Base-by-base conservation (phyloP, 306 rosid species). In the Dalbergia cochinchinensis region DNA sequence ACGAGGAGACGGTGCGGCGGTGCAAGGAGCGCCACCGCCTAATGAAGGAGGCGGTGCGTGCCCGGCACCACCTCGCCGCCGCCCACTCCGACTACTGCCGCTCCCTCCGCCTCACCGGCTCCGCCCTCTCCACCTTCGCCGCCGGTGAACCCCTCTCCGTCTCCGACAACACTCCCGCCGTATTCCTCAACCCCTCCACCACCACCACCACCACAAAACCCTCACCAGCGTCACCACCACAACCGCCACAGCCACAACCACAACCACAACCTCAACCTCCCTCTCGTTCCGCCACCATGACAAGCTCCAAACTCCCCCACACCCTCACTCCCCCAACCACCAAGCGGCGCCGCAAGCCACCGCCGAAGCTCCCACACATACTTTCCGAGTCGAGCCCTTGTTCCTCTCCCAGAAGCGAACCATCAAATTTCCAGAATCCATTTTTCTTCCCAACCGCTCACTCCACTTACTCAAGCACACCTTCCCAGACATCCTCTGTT, bases 61-160 rank as follows among this genome's bases (percentile, higher is more conserved):
- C 99, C 0, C 98, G 99, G 76, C 91, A 93, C 83, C 97, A 93
- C 83, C 85, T 95, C 16, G 97, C 99, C 3, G 91, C 99, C 8
- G 97, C 99, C 5, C 99, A 95, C 65, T 88, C 97, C 34, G 98
- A 95, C 79, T 95, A 95, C 83, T 86, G 92, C 79, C 87, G 89
- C 66, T 95, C 89, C 33, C 97, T 95, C 87, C 96, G 96, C 50
- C 86, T 74, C 57, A 95, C 96, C 11, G 98, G 97, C 82, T 76
- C 92, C 12, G 94, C 97, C 22, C 93, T 95, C 39, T 78, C 45
- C 50, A 72, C 89, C 13, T 95, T 95, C 69, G 90, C 98, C 33
- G 33, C 87, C 39, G 96, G 89, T 4, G 98, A 95, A 39, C 94
- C 90, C 10, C 89, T 95, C 66, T 71, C 94, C 50, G 88, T 95